Base-by-base conservation (phyloP, 106 monocot genomes). In the Cymbidium sinense region DNA sequence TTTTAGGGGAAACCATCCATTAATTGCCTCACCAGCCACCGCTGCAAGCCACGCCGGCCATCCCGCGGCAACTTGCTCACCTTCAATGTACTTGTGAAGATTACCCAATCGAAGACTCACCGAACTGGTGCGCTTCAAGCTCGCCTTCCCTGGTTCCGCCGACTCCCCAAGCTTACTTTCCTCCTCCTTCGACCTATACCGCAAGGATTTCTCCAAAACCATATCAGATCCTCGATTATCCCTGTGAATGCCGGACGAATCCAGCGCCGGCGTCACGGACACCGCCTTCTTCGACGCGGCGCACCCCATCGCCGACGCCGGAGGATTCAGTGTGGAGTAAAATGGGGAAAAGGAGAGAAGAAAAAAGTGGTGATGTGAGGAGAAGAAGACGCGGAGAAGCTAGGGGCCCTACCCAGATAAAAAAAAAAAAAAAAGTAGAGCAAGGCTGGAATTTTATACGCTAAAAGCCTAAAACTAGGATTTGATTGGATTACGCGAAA, bases 31-130 rank as follows among this genome's bases (percentile, higher is more conserved):
- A 0, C 89, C 83, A 50, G 91, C 91, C 20, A 92, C 85, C 8
- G 82, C 77, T 33, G 72, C 79, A 50, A 92, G 86, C 91, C 91
- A 92, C 11, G 85, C 67, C 13, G 91, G 91, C 91, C 91, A 91
- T 19, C 91, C 91, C 39, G 91, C 91, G 33, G 91, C 91, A 3
- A 87, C 89, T 79, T 87, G 89, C 74, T 92, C 89, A 47, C 89
- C 91, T 83, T 91, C 88, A 13, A 89, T 76, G 55, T 87, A 82
- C 79, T 77, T 83, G 36, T 87, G 89, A 31, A 89, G 77, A 78
- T 85, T 87, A 79, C 83, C 61, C 82, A 89, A 69, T 67, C 89
- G 75, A 43, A 79, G 34, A 50, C 83, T 89, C 74, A 73, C 72
- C 0, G 85, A 79, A 28, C 76, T 44, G 25, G 54, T n/a, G 23